A percentile compares a stretch with the other conserved stretches of the same genome.
phyloP scores from a whole-genome alignment of 208 protist species.

The Acanthamoeba lugdunensis region DNA sequence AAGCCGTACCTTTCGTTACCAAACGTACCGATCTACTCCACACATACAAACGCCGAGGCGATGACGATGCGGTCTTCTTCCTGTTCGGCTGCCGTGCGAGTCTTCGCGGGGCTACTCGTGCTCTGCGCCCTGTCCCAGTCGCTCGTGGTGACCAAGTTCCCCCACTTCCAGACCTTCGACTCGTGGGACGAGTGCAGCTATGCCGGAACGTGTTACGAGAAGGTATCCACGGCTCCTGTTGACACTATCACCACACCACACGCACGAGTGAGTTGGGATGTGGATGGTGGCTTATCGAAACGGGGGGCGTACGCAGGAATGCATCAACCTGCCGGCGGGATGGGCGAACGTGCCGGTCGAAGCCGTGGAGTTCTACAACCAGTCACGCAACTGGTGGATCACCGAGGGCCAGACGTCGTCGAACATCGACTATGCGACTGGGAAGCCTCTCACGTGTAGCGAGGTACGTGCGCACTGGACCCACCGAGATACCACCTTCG shows the following conservation, averaged over 20 bases:
- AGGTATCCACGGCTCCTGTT: not conserved
- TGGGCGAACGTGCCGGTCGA: slow-evolving; percentile 1
- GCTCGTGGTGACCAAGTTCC: slow-evolving; percentile 48
- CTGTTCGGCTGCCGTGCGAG: not conserved
- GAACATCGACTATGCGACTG: not conserved
- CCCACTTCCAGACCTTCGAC: slow-evolving; percentile 50
- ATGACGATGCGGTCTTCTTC: not conserved
- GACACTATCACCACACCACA: not conserved
- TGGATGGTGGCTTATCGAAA: not conserved
- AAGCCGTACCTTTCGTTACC: not conserved
- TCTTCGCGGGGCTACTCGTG: not conserved
- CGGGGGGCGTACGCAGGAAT: not conserved
- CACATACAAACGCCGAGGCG: not conserved
- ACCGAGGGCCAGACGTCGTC: slow-evolving; percentile 13
- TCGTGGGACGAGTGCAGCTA: slow-evolving; percentile 52
- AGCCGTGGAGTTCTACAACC: not conserved
- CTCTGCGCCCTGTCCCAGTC: not conserved
- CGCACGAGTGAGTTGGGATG: not conserved
- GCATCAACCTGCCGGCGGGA: slow-evolving; percentile 19
- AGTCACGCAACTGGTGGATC: slow-evolving; percentile 38
- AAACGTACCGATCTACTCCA: too few species aligned
- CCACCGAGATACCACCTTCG: not conserved
- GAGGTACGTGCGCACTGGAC: not conserved
- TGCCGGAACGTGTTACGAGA: slow-evolving; percentile 32
- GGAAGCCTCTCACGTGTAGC: not conserved